Conservation (phyloP, 2,329 filamentous ascomycete genomes). For the Paracamarosporium sp. region DNA sequence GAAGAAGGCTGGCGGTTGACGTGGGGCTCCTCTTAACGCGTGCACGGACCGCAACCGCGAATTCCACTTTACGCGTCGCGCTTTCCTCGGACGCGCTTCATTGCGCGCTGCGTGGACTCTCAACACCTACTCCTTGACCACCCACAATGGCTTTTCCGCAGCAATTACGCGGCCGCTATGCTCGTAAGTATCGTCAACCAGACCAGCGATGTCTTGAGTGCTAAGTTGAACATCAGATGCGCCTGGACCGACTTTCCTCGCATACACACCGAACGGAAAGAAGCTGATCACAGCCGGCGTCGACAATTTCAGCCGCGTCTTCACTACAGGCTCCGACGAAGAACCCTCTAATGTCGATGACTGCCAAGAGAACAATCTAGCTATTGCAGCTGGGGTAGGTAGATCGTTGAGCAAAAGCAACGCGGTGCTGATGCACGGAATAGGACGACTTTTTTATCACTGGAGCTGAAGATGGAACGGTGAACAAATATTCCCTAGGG, state of each 20-base stretch:
- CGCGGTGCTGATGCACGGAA: slow-evolving; percentile 20
- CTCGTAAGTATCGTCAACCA: slow-evolving; percentile 30
- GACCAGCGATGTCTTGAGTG: slow-evolving; percentile 1
- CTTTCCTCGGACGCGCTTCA: neutral
- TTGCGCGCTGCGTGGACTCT: neutral
- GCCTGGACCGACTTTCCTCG: slow-evolving; percentile 82
- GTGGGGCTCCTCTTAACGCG: neutral
- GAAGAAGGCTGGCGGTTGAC: neutral
- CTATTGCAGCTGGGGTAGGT: slow-evolving; percentile 72
- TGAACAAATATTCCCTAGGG: slow-evolving; percentile 84
- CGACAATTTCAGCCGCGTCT: slow-evolving; percentile 92
- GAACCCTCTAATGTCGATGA: slow-evolving; percentile 94
- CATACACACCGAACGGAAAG: slow-evolving; percentile 87
- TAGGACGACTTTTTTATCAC: slow-evolving; percentile 84
- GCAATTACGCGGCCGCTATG: slow-evolving; percentile 37
- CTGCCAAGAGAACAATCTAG: slow-evolving; percentile 83
- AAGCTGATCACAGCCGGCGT: slow-evolving; percentile 90
- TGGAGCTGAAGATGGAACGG: slow-evolving; percentile 93
- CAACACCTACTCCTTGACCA: neutral
- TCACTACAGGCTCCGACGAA: slow-evolving; percentile 88
- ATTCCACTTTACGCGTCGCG: slow-evolving; percentile 17
- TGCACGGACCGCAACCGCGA: slow-evolving; percentile 5
- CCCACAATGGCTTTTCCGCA: slow-evolving; percentile 23
- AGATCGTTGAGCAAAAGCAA: neutral
- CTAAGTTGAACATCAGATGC: slow-evolving; percentile 66